phyloP scores from a whole-genome alignment of 164 flowering plant genomes.

The Pachysandra terminalis region DNA sequence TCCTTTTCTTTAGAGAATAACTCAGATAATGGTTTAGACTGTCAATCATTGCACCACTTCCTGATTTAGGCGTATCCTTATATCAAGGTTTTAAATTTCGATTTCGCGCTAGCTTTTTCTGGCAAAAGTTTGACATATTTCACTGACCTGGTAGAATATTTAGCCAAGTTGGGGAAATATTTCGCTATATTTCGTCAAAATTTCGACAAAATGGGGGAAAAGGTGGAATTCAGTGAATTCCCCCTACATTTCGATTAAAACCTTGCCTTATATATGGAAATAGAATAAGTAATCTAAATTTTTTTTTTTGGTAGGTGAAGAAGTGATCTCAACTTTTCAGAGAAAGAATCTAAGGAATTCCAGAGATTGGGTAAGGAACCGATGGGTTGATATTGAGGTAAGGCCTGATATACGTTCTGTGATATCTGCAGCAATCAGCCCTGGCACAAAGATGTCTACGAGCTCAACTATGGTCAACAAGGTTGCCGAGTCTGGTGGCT shows the following conservation, averaged over 20 bases:
- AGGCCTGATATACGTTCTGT: slow-evolving; percentile 53
- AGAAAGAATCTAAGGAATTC: slow-evolving; percentile 61
- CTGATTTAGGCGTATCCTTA: background rate
- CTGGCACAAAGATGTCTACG: slow-evolving; percentile 37
- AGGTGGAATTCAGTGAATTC: too few species aligned
- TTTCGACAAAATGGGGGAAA: too few species aligned
- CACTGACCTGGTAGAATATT: too few species aligned
- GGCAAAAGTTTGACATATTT: too few species aligned
- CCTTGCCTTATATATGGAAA: too few species aligned
- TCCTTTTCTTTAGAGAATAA: too few species aligned
- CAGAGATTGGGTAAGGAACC: slow-evolving; percentile 70
- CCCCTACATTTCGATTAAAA: too few species aligned
- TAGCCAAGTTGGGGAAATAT: too few species aligned
- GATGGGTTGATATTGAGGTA: slow-evolving; percentile 59
- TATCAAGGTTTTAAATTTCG: too few species aligned
- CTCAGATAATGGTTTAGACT: background rate
- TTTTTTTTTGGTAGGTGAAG: slow-evolving; percentile 60
- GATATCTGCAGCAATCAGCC: slow-evolving; percentile 36
- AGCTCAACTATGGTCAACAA: slow-evolving; percentile 32
- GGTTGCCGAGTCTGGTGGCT: slow-evolving; percentile 35
- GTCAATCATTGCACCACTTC: background rate
- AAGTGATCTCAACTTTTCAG: slow-evolving; percentile 35
- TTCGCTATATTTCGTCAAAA: too few species aligned
- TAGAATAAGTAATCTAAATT: slow-evolving; percentile 1
- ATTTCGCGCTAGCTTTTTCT: too few species aligned